Conservation (phyloP, 1,139 yeast genomes). For the Suhomyces ambrosiae region DNA sequence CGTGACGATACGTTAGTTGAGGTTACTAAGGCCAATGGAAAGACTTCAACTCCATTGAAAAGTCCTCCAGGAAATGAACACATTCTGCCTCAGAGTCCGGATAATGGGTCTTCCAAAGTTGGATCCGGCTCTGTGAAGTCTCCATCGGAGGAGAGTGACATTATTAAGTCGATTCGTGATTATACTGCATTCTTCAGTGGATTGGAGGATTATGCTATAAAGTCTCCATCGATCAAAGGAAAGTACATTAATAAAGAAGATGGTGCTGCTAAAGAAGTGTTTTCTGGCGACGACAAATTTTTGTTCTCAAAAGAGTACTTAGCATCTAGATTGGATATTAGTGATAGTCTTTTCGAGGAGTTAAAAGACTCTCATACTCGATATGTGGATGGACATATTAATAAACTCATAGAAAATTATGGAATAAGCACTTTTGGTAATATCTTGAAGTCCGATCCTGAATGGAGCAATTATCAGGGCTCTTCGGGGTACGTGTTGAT, state of each 20-base stretch:
- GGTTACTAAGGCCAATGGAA: slow-evolving; percentile 1
- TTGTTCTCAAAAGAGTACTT: slow-evolving; percentile 42
- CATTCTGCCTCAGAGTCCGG: background rate
- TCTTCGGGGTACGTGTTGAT: slow-evolving; percentile 45
- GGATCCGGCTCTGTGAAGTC: slow-evolving; percentile 2
- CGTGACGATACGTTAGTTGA: background rate
- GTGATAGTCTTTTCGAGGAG: slow-evolving; percentile 31
- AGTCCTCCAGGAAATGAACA: background rate
- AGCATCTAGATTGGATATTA: slow-evolving; percentile 41
- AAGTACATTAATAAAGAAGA: slow-evolving; percentile 29
- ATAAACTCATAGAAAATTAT: slow-evolving; percentile 30
- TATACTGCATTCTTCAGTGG: slow-evolving; percentile 36
- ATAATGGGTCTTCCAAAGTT: background rate
- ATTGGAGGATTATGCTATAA: slow-evolving; percentile 30
- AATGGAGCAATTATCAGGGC: slow-evolving; percentile 40
- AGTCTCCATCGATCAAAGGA: slow-evolving; percentile 36
- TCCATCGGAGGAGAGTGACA: background rate
- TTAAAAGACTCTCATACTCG: slow-evolving; percentile 37
- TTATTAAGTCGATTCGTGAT: slow-evolving; percentile 26
- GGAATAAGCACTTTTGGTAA: slow-evolving; percentile 44
- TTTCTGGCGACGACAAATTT: slow-evolving; percentile 27
- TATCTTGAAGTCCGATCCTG: slow-evolving; percentile 34
- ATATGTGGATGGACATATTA: slow-evolving; percentile 35
- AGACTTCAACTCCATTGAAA: slow-evolving; percentile 2
- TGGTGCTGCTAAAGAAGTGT: slow-evolving; percentile 34